phyloP scores from a whole-genome alignment of 2,329 filamentous ascomycete species.

The Botrytis medusae region DNA sequence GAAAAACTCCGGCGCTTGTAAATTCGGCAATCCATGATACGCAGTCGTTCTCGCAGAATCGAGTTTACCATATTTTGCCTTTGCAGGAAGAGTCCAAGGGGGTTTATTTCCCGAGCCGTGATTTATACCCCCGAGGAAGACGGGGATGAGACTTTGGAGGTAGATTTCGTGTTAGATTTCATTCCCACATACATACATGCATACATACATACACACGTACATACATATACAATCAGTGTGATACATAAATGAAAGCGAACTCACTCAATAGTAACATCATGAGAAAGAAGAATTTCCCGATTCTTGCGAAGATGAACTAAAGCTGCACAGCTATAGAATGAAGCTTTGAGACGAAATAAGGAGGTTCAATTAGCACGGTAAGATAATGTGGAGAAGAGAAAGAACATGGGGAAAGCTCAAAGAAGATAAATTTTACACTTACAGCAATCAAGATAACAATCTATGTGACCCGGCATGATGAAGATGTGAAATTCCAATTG shows the following conservation, averaged over 20 bases:
- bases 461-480: conserved; percentile 61
- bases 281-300: conserved; percentile 51
- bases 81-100: conserved; percentile 69
- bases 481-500: not conserved
- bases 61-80: conserved; percentile 57
- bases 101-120: conserved; percentile 63
- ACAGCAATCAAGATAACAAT: conserved; percentile 68
- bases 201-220: not conserved
- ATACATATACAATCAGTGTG: not conserved
- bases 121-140: conserved; percentile 70
- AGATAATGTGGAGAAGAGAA: not conserved
- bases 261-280: conserved; percentile 67
- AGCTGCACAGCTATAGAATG: conserved; percentile 58
- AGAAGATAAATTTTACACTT: conserved; percentile 31
- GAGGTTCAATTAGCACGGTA: not conserved
- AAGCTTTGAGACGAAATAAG: conserved; percentile 50
- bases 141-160: conserved; percentile 60
- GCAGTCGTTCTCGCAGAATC: conserved; percentile 51
- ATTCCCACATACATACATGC: not conserved
- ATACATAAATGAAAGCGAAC: conserved; percentile 33
- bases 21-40: conserved; percentile 49
- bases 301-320: conserved; percentile 60
- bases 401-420: not conserved
- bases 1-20: conserved; percentile 50
- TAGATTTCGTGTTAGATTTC: conserved; percentile 5